These are phyloP conservation scores for Tricholoma flavovirens DNA, from an alignment of 768 basidiomycete genomes.

Conservation along the genomic window DNA sequence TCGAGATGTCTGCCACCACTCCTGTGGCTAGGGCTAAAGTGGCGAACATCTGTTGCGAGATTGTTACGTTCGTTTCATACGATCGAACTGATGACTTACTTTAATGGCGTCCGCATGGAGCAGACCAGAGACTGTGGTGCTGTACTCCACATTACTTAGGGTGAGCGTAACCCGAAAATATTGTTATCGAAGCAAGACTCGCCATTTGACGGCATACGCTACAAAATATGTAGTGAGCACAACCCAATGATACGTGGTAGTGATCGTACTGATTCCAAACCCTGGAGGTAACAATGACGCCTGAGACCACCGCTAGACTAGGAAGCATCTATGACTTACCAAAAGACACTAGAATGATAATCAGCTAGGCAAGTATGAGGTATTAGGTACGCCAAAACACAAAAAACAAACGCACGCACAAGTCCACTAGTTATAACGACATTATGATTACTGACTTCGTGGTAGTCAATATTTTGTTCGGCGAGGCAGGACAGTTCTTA, in stretches of 20 bases:
- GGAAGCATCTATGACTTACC: neutral
- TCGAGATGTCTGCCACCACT: conserved; percentile 44
- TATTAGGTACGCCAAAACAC: neutral
- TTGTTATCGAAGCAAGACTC: conserved; percentile 7
- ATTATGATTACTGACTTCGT: conserved; percentile 51
- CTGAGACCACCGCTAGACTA: neutral
- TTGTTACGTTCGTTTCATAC: neutral
- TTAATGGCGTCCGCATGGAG: conserved; percentile 29
- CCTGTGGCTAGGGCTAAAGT: conserved; percentile 44
- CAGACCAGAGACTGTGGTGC: conserved; percentile 30
- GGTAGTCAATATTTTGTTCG: conserved; percentile 1
- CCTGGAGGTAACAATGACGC: neutral
- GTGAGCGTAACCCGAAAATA: neutral
- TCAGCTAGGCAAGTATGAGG: neutral
- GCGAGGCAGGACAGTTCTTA: conserved; percentile 18
- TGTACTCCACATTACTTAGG: conserved; percentile 14
- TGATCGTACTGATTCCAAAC: neutral
- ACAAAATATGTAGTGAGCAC: neutral
- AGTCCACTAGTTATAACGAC: conserved; percentile 38
- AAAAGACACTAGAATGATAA: neutral
- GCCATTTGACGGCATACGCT: conserved; percentile 46
- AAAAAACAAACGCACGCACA: conserved; percentile 26
- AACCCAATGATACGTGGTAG: neutral
- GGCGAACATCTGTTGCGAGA: conserved; percentile 34
- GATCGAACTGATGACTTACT: neutral